Percentiles rank a stretch among this genome's conserved stretches.
Conservation (phyloP, 78 protist species). For the Dictyostelium firmibasis region DNA sequence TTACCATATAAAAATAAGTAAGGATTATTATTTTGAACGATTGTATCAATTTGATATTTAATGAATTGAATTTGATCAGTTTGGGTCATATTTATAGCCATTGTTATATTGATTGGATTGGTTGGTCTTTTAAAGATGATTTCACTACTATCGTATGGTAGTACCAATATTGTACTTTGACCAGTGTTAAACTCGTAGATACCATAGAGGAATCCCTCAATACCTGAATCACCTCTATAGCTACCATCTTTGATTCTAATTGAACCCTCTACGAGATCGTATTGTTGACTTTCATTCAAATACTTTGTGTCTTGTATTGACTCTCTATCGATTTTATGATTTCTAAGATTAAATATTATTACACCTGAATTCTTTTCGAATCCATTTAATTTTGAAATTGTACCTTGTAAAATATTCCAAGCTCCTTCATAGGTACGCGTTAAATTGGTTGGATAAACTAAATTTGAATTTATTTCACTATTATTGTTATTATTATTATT, state of each 20-base stretch:
- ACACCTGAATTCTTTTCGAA: slow-evolving; percentile 37
- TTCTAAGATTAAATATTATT: not conserved
- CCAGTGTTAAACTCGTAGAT: slow-evolving; percentile 67
- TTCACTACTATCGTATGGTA: slow-evolving; percentile 8
- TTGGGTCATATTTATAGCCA: not conserved
- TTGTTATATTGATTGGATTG: not conserved
- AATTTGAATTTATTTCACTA: not conserved
- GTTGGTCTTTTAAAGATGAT: not conserved
- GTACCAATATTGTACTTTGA: slow-evolving; percentile 6
- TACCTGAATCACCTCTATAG: not conserved
- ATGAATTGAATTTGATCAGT: not conserved
- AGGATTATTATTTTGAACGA: not conserved
- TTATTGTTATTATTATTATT: not conserved
- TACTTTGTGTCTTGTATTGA: not conserved
- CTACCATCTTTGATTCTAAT: slow-evolving; percentile 52
- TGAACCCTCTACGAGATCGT: slow-evolving; percentile 53
- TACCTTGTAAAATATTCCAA: not conserved
- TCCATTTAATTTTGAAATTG: not conserved
- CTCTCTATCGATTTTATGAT: not conserved
- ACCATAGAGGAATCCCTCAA: slow-evolving; percentile 28
- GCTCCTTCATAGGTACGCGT: slow-evolving; percentile 13
- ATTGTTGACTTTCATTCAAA: not conserved
- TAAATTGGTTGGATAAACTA: slow-evolving; percentile 40
- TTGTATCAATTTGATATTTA: slow-evolving; percentile 4
- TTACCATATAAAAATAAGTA: not conserved